Evolutionary conservation across 2,329 filamentous ascomycete genomes (phyloP), one percentile per base, ranked within the genome.

Genomic region (Acarospora socialis): DNA sequence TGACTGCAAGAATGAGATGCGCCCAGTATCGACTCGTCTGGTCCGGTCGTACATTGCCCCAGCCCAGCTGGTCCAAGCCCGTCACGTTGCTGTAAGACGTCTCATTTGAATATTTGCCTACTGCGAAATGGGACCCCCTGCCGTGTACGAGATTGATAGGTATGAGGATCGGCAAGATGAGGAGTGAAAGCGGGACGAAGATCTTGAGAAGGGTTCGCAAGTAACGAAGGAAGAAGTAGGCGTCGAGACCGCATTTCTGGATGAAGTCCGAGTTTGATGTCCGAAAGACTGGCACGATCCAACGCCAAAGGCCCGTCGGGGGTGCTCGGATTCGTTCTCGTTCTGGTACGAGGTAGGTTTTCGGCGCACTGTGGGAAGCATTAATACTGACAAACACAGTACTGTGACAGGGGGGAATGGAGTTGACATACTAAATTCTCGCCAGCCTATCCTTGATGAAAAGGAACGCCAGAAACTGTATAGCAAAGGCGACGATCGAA

Each of bases 141-240:
- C 82, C 82, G 24, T 70, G 79, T 3, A 78, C 59, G 34, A 73
- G 77, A 50, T 98, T 98, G 41, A 98, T 55, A 0, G 90, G 86
- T 2, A 95, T 60, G 25, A 98, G 61, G 15, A 94, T 78, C 0
- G 90, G 90, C 33, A 94, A 63, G 17, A 92, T 76, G 30, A 94
- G 49, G 16, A 72, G 44, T 8, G 80, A 74, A 35, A 93, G 73
- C 1, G 90, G 84, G 22, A 92, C 60, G 52, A 98, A 95, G 40
- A 98, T 92, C 50, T 93, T 76, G 25, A 95, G 68, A 4, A 95
- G 71, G 48, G 81, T 79, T 39, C 78, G 74, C 16, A 86, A 69
- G 49, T 93, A 98, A 40, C 92, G 80, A 1, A 98, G 66, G 54
- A 98, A 98, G 62, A 95, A 93, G 59, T 93, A 98, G 48, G 87